A percentile compares a stretch with the other conserved stretches of the same genome.
Evolutionary conservation across 1,284 basidiomycete species (phyloP).

Genomic region (Peniophora sp.): DNA sequence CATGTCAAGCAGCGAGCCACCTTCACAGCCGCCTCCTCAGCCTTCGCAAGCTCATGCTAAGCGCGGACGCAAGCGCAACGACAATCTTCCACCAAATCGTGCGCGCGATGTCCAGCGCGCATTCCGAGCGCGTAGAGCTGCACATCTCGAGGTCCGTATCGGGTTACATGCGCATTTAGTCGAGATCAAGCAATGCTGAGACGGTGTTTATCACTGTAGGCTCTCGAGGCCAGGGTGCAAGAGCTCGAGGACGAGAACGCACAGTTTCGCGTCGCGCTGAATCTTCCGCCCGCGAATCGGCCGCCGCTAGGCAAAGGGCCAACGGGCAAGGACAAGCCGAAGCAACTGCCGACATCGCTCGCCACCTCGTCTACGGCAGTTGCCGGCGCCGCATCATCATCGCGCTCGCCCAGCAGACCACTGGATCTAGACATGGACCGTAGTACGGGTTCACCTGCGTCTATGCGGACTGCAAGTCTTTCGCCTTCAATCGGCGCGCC

Average conservation of each 20-base stretch:
- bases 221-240: conserved; percentile 74
- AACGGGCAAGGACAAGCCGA: conserved; percentile 75
- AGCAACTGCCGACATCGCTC: conserved; percentile 18
- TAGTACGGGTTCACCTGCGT: too few relatives aligned
- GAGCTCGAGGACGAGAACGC: conserved; percentile 83
- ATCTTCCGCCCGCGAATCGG: conserved; percentile 67
- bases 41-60: conserved; percentile 36
- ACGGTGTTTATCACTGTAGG: conserved; percentile 33
- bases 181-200: background rate
- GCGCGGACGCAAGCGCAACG: conserved; percentile 86
- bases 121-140: conserved; percentile 84
- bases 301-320: conserved; percentile 71
- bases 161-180: background rate
- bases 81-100: conserved; percentile 85
- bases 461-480: too few relatives aligned
- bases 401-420: background rate
- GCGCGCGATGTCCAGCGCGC: conserved; percentile 90
- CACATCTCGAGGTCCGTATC: conserved; percentile 70
- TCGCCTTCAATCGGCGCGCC: too few relatives aligned
- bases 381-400: background rate
- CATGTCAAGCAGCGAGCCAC: too few relatives aligned
- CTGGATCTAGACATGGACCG: too few relatives aligned
- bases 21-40: too few relatives aligned
- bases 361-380: conserved; percentile 19
- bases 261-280: conserved; percentile 67